Base-by-base conservation (phyloP, 305 asterid genomes). In the Plantago coronopus region DNA sequence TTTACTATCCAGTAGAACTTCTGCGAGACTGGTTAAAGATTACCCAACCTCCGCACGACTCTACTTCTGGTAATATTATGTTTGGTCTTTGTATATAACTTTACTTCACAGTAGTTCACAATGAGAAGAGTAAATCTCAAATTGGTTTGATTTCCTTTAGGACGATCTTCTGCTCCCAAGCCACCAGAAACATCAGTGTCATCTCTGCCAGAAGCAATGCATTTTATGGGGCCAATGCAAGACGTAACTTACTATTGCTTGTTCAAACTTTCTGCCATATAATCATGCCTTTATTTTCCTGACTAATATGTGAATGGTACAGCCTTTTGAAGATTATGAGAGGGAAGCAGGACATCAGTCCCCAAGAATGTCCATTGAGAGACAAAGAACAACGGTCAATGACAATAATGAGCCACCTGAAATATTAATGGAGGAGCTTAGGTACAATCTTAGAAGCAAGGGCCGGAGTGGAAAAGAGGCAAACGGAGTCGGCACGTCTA, bases 161-260 rank as follows among this genome's bases (percentile, higher is more conserved):
- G 77, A 10, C 73, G 76, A 75, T 67, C 75, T 51, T 79, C 87
- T 51, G 59, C 78, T 38, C 78, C 64, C 58, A 78, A 50, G 74
- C 93, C 85, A 62, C 95, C 79, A 51, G 83, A 75, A 67, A 79
- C 89, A 76, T 79, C 97, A 37, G 76, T 83, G 8, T 44, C 94
- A 55, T 78, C 88, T 54, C 85, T 82, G 56, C 71, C 82, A 21
- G 88, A 79, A 71, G 72, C 72, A 69, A 67, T 51, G 64, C 76
- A 72, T 46, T 69, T 64, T 63, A 55, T 69, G 67, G 90, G 69
- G 63, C 73, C 83, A 45, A 55, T 54, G 66, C 78, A 67, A 71
- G 78, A 74, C 54, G 98, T 91, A 84, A 78, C 74, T 46, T 57
- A 71, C 60, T 68, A 53, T 19, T 54, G 22, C 57, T 38, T 55